Evolutionary conservation across 768 basidiomycete genomes (phyloP), one percentile per base, ranked within the genome.

Genomic region (Lactarius psammicola): DNA sequence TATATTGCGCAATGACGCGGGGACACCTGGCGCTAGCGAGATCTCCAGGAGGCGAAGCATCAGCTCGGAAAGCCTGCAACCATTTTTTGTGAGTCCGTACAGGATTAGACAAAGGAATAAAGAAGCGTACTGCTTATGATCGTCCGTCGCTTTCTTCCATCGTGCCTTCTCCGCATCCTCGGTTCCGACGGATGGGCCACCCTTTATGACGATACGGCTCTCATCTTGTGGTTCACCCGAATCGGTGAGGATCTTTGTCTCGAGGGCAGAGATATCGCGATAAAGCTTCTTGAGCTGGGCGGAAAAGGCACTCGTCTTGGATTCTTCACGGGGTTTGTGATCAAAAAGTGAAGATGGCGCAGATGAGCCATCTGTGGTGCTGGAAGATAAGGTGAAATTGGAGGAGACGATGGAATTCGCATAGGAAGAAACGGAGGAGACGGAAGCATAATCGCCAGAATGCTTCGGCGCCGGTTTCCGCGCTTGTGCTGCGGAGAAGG

Each of bases 1-100:
- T 57, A 98, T 91, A 64, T 89, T 87, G 54, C 94, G 89, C 1
- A 98, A 79, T 0, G 94, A 95, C 0, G 91, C 87, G 0, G 97
- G 96, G 0, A 96, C 88, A 11, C 85, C 85, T 0, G 95, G 93
- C 2, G 95, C 88, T 44, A 93, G 84, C 0, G 94, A 92, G 1
- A 96, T 85, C 44, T 87, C 83, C 60, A 99, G 84, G 31, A 99
- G 84, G 66, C 91, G 88, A 76, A 95, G 94, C 70, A 96, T 93
- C 65, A 86, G 84, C 70, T 98, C 95, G 0, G 92, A 94, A 6
- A 98, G 84, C 66, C 95, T 98, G 70, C n/a, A 4, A 31, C 44
- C 26, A 44, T 51, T 65, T 64, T 56, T 15, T 58, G 9, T 51
- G 56, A 60, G 59, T 54, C n/a, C 67, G 9, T 17, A 44, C 68